Evolutionary conservation across 106 monocot species (phyloP).

Genomic region (Apostasia ramifera): DNA sequence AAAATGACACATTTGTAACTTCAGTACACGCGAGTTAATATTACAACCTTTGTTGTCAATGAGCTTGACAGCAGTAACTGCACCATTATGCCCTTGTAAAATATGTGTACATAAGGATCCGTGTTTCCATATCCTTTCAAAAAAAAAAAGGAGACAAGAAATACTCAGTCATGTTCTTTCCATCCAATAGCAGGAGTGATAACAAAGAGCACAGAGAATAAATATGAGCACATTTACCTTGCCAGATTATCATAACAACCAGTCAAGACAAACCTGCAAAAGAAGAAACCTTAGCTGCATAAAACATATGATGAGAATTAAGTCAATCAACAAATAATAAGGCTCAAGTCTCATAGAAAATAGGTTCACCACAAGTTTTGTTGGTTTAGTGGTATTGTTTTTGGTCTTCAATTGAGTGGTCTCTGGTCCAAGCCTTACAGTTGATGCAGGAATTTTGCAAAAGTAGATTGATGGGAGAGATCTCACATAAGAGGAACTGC

Average conservation of each 20-base stretch:
- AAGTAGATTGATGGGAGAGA: no score
- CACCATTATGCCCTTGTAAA: conserved; percentile 72
- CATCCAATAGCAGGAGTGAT: no score
- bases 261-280: conserved; percentile 72
- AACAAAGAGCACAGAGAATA: not conserved
- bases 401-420: no score
- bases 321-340: not conserved
- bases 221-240: conserved; percentile 37
- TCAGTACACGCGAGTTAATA: no score
- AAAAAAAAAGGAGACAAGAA: conserved; percentile 4
- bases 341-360: no score
- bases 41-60: conserved; percentile 54
- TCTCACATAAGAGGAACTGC: no score
- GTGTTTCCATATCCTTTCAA: conserved; percentile 68
- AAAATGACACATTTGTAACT: no score
- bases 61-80: conserved; percentile 61
- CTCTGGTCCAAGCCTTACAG: no score
- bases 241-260: conserved; percentile 83
- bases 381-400: no score
- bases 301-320: not conserved
- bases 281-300: conserved; percentile 1
- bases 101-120: conserved; percentile 62
- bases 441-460: no score
- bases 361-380: no score
- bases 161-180: not conserved